These are phyloP conservation scores for Tolypocladium sp. DNA, from an alignment of 2,329 filamentous ascomycete species.

Conservation along the genomic window DNA sequence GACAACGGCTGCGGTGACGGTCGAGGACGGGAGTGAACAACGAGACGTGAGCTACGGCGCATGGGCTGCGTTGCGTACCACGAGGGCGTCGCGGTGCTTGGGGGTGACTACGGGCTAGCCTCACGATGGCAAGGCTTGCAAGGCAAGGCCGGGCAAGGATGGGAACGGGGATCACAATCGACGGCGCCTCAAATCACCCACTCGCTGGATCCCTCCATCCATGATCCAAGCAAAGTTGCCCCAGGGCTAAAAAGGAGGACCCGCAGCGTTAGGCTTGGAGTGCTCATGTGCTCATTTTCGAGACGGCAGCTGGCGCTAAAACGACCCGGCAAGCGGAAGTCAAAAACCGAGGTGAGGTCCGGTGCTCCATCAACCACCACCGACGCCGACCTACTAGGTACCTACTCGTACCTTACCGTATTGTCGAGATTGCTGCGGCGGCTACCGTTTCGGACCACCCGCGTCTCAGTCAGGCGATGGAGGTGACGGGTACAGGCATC, in stretches of 20 bases:
- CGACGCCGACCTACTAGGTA: not conserved
- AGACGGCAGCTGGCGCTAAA: slow-evolving; percentile 31
- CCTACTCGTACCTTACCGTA: not conserved
- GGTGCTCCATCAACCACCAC: not conserved
- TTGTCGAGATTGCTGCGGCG: not conserved
- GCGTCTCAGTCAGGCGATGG: not conserved
- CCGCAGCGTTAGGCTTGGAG: slow-evolving; percentile 28
- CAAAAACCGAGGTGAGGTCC: not conserved
- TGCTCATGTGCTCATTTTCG: slow-evolving; percentile 38
- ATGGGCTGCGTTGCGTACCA: not conserved
- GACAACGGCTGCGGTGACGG: not conserved
- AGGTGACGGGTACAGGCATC: not conserved
- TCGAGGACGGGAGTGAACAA: not conserved
- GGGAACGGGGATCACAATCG: not conserved
- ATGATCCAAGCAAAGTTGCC: not conserved
- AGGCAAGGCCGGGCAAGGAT: not conserved
- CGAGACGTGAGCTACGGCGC: not conserved
- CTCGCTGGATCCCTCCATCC: not conserved
- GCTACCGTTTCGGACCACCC: not conserved
- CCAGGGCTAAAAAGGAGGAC: slow-evolving; percentile 9
- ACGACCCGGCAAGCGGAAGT: slow-evolving; percentile 13
- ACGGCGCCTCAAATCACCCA: not conserved
- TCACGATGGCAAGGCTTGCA: not conserved
- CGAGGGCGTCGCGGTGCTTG: not conserved
- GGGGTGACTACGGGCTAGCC: not conserved